Evolutionary conservation across 1,139 yeast species (phyloP), one percentile per base, ranked within the genome.

Genomic region (Geotrichum restrictum): DNA sequence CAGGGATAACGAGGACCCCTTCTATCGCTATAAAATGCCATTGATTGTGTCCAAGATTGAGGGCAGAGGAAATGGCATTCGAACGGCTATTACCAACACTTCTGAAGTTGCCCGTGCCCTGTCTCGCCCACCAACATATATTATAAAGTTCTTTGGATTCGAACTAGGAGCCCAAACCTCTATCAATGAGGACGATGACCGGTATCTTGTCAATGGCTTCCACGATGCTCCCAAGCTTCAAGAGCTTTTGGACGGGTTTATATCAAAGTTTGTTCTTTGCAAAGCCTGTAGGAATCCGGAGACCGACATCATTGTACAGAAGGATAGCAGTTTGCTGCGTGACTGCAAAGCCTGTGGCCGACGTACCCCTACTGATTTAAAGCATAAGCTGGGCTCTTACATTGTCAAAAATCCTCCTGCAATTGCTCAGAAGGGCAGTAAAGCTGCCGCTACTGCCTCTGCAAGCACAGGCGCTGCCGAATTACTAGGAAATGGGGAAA

Each of bases 1-100:
- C 73, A 89, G 98, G 78, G 97, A 89, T 68, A 93, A 93, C 76
- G 83, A 87, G 68, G 98, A 93, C 76, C 97, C 98, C 51, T 93
- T 93, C 73, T 93, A 93, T 81, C 96, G 98, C 76, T 93, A 93
- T 74, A 93, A 93, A 78, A 93, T 93, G 98, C 98, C 98, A 68
- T 85, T 94, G 47, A 83, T 93, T 72, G 94, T 88, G 75, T 88
- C 97, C 61, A 93, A 93, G 80, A 89, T 89, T 62, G 98, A 93
- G 75, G 98, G 98, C 71, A 82, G 96, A 71, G 98, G 98, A 75
- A 93, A 93, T 74, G 98, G 98, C 80, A 93, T 93, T 74, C 89
- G 88, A 71, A 93, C 98, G 31, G 95, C 94, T 55, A 84, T 93
- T 55, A 81, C 88, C 60, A 93, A 93, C 72, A 82, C 89, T 56